These are phyloP conservation scores for Colletotrichum euphorbiae DNA, from an alignment of 2,329 filamentous ascomycete species.

Conservation along the genomic window DNA sequence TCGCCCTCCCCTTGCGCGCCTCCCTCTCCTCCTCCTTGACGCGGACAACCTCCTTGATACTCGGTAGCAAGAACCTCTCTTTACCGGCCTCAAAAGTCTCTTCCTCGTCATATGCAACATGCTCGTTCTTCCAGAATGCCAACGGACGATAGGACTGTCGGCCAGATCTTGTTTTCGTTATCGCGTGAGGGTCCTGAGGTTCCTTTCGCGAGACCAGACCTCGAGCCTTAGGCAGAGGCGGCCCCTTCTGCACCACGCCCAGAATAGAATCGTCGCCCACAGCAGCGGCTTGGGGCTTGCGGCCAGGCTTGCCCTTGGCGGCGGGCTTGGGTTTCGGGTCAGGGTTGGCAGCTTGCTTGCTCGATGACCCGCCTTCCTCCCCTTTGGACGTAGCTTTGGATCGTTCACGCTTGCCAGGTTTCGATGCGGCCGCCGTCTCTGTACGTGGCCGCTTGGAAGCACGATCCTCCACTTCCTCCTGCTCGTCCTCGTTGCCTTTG, in stretches of 20 bases:
- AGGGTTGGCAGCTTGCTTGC: constrained; percentile 37
- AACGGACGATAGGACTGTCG: constrained; percentile 82
- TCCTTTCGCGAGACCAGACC: constrained; percentile 65
- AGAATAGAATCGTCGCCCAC: constrained; percentile 58
- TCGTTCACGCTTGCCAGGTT: constrained; percentile 41
- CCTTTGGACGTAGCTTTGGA: constrained; percentile 41
- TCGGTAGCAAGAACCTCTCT: constrained; percentile 69
- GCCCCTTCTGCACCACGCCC: constrained; percentile 62
- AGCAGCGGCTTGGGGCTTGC: constrained; percentile 54
- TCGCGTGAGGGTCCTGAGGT: constrained; percentile 60
- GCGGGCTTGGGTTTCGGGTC: constrained; percentile 44
- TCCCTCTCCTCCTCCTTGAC: constrained; percentile 69
- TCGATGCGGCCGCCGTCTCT: constrained; percentile 26
- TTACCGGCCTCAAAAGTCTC: constrained; percentile 59
- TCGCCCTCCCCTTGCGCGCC: constrained; percentile 41
- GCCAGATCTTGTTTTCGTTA: constrained; percentile 77
- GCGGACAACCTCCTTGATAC: constrained; percentile 82
- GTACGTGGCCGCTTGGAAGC: constrained; percentile 41
- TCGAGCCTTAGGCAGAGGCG: constrained; percentile 66
- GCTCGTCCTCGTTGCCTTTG: constrained; percentile 29
- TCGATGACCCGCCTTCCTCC: constrained; percentile 39
- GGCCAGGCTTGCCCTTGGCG: constrained; percentile 45
- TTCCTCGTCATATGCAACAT: constrained; percentile 75
- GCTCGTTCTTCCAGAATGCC: constrained; percentile 89
- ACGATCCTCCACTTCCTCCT: constrained; percentile 37